Conservation (phyloP, 345 rosid genomes). For the Iberis pinnata region DNA sequence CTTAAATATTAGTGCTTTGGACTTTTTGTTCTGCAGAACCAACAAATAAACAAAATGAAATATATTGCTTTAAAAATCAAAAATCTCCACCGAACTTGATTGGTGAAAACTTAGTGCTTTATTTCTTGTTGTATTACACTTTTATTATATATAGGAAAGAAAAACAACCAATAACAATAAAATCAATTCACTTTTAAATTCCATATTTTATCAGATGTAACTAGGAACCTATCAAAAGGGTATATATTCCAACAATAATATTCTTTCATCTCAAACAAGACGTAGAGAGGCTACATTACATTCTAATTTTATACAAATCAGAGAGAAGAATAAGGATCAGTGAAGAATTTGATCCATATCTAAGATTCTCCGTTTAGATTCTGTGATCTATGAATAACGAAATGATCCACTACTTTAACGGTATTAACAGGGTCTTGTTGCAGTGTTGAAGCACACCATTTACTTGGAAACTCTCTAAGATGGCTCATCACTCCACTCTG, state of each 20-base stretch:
- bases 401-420: constrained; percentile 67
- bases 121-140: no score
- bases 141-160: no score
- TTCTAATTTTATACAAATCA: constrained; percentile 24
- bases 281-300: constrained; percentile 17
- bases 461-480: constrained; percentile 57
- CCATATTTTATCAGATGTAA: not conserved
- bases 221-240: no score
- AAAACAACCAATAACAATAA: no score
- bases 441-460: constrained; percentile 61
- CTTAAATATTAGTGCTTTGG: no score
- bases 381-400: constrained; percentile 42
- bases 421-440: constrained; percentile 66
- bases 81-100: no score
- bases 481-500: constrained; percentile 51
- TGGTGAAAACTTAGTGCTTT: no score
- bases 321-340: constrained; percentile 30
- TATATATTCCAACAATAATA: no score
- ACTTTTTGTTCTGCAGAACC: no score
- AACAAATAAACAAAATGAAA: no score
- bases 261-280: constrained; percentile 15
- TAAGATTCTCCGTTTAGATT: constrained; percentile 33
- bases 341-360: constrained; percentile 25
- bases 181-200: no score
- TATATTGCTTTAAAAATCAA: no score